These are phyloP conservation scores for Boletus smithii DNA, from an alignment of 1,284 basidiomycete genomes.

Conservation along the genomic window DNA sequence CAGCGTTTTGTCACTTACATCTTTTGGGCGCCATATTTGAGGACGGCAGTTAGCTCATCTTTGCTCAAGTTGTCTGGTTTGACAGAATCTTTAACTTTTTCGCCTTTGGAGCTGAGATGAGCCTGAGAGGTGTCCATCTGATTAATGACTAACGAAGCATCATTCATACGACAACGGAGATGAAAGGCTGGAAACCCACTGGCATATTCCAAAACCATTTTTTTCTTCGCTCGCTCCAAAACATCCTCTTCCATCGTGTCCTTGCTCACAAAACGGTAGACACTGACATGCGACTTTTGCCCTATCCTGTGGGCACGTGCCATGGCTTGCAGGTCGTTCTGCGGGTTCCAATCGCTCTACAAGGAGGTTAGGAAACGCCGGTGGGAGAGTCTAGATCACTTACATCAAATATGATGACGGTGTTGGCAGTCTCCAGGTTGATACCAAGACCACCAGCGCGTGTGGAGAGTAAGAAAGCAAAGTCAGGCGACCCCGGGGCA, in stretches of 20 bases:
- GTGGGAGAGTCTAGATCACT: conserved; percentile 34
- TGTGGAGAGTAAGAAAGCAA: conserved; percentile 95
- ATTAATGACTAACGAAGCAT: conserved; percentile 77
- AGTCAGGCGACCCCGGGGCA: conserved; percentile 89
- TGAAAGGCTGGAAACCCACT: conserved; percentile 57
- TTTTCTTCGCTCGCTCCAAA: conserved; percentile 95
- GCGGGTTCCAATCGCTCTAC: conserved; percentile 93
- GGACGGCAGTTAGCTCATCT: conserved; percentile 96
- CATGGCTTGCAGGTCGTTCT: conserved; percentile 99
- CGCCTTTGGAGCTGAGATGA: conserved; percentile 82
- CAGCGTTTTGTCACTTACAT: conserved; percentile 56
- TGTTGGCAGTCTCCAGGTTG: conserved; percentile 97
- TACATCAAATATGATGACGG: conserved; percentile 98
- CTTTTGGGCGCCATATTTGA: conserved; percentile 98
- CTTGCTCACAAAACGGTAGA: conserved; percentile 97
- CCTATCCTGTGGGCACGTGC: conserved; percentile 96
- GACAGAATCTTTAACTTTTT: conserved; percentile 61
- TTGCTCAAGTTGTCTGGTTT: conserved; percentile 92
- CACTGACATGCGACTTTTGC: conserved; percentile 96
- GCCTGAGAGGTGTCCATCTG: conserved; percentile 99
- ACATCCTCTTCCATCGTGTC: conserved; percentile 99
- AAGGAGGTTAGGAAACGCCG: conserved; percentile 18
- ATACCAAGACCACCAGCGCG: conserved; percentile 97
- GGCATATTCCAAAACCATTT: conserved; percentile 99
- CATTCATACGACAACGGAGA: conserved; percentile 7